Evolutionary conservation across 345 rosid genomes (phyloP).

Genomic region (Streptanthus diversifolius): DNA sequence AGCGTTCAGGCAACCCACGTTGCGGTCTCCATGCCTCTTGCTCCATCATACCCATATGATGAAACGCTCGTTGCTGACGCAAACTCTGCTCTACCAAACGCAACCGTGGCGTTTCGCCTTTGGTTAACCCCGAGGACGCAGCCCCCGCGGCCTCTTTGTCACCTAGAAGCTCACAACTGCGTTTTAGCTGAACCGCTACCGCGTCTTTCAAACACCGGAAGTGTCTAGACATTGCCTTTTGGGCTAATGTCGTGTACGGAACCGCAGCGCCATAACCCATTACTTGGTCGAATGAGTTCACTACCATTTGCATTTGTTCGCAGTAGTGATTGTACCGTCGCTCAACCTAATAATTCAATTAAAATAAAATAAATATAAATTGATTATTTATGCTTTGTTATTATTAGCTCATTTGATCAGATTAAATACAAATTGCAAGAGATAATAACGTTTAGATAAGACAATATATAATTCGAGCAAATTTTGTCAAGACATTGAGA

Average conservation of each 20-base stretch:
- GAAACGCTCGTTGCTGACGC: slow-evolving; percentile 89
- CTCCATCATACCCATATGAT: slow-evolving; percentile 95
- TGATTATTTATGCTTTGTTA: neutral
- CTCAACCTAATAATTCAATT: slow-evolving; percentile 53
- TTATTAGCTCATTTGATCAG: neutral
- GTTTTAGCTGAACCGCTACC: slow-evolving; percentile 64
- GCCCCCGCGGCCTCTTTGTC: slow-evolving; percentile 60
- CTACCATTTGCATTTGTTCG: slow-evolving; percentile 90
- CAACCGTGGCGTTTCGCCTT: slow-evolving; percentile 90
- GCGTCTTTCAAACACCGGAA: slow-evolving; percentile 91
- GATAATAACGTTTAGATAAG: neutral
- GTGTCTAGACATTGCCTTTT: slow-evolving; percentile 98
- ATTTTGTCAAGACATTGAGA: neutral
- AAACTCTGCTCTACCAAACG: slow-evolving; percentile 74
- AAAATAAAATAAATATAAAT: neutral
- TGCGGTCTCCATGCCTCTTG: slow-evolving; percentile 98
- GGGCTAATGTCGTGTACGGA: slow-evolving; percentile 85
- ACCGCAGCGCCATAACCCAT: slow-evolving; percentile 77
- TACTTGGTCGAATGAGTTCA: slow-evolving; percentile 73
- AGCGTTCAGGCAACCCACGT: slow-evolving; percentile 92
- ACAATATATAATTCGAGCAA: neutral
- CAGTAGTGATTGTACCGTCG: slow-evolving; percentile 88
- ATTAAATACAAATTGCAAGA: neutral
- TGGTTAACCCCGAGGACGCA: slow-evolving; percentile 63
- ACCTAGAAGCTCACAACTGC: slow-evolving; percentile 79